phyloP scores from a whole-genome alignment of 2,329 filamentous ascomycete genomes.

The Colletotrichum australisinense region DNA sequence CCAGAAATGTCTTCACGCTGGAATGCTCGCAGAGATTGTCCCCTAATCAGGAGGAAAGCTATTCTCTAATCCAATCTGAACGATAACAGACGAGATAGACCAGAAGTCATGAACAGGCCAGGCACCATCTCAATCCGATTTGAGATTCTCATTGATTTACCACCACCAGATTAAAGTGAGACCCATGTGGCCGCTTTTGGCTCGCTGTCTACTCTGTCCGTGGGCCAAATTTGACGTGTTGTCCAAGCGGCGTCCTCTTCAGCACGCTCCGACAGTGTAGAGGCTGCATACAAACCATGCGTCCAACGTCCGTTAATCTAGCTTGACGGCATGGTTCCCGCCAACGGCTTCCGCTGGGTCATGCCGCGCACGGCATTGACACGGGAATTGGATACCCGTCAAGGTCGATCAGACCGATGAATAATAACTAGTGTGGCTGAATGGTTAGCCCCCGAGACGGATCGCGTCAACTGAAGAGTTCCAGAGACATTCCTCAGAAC shows the following conservation, averaged over 20 bases:
- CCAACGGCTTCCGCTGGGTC: not conserved
- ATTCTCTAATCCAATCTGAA: not conserved
- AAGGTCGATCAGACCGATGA: not conserved
- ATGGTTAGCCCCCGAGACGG: not conserved
- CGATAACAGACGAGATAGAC: not conserved
- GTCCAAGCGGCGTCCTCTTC: not conserved
- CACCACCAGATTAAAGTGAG: not conserved
- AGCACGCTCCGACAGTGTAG: not conserved
- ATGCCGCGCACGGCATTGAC: conserved; percentile 15
- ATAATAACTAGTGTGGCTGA: not conserved
- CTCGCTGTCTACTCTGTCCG: not conserved
- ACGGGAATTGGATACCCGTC: not conserved
- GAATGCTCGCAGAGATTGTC: not conserved
- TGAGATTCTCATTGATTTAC: not conserved
- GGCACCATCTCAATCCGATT: not conserved
- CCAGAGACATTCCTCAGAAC: not conserved
- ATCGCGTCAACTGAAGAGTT: not conserved
- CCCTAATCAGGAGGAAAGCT: too few relatives aligned
- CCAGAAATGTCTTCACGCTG: not conserved
- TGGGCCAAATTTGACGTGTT: not conserved
- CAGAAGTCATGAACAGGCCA: not conserved
- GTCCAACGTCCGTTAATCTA: not conserved
- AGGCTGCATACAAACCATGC: not conserved
- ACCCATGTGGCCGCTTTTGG: not conserved
- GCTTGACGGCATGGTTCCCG: not conserved